Evolutionary conservation across 192 early-diverging fungal genomes (phyloP).

Genomic region (Mortierella antarctica): DNA sequence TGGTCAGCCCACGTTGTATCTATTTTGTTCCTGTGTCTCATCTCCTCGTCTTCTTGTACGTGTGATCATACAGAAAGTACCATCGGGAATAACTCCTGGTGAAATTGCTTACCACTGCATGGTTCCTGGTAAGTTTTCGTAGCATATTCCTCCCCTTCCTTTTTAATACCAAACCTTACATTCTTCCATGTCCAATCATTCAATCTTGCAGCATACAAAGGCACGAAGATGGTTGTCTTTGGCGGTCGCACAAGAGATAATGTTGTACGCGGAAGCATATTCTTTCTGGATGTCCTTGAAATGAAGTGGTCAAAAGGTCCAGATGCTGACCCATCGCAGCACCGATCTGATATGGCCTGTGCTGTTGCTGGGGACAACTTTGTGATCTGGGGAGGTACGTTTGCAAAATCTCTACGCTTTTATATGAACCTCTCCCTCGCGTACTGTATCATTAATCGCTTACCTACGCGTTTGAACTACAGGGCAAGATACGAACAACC

Average conservation of each 20-base stretch:
- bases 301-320: neutral
- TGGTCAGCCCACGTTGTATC: no score
- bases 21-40: no score
- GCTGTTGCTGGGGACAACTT: neutral
- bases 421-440: no score
- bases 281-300: neutral
- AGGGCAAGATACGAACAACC: no score
- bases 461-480: no score
- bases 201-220: neutral
- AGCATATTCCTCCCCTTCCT: neutral
- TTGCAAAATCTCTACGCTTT: no score
- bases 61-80: no score
- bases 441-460: no score
- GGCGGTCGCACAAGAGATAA: neutral
- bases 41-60: no score
- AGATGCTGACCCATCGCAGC: neutral
- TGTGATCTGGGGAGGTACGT: slow-evolving; percentile 1
- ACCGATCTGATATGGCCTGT: slow-evolving; percentile 2
- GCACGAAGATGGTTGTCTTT: neutral
- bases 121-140: neutral
- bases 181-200: neutral
- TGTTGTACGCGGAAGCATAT: neutral
- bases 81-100: neutral
- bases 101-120: neutral
- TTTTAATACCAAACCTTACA: neutral